These are phyloP conservation scores for Lodderomyces orthopsilosis DNA, from an alignment of 1,139 yeast species.

Conservation along the genomic window DNA sequence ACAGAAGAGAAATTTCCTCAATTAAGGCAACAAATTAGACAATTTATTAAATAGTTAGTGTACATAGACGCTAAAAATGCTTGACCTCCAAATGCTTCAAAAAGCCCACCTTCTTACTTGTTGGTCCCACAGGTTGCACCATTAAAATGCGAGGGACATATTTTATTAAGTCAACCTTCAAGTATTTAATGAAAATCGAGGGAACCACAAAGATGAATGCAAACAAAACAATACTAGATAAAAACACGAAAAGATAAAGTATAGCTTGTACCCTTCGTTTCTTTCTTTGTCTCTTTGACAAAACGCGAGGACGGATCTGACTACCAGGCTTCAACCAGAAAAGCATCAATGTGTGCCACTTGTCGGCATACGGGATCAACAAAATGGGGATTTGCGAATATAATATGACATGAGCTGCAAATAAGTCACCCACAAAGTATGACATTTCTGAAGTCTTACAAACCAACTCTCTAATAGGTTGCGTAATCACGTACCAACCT, in stretches of 20 bases:
- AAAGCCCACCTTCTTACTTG: conserved; percentile 37
- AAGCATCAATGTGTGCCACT: conserved; percentile 74
- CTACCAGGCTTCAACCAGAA: conserved; percentile 76
- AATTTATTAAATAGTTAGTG: conserved; percentile 5
- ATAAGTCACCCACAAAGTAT: conserved; percentile 51
- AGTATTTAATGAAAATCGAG: conserved; percentile 25
- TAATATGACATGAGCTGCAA: conserved; percentile 51
- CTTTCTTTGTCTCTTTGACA: conserved; percentile 33
- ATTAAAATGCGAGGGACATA: conserved; percentile 37
- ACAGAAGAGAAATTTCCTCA: conserved; percentile 10
- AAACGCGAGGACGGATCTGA: conserved; percentile 42
- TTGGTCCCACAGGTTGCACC: conserved; percentile 40
- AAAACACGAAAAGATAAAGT: conserved; percentile 38
- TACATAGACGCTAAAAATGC: conserved; percentile 10
- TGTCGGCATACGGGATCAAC: conserved; percentile 58
- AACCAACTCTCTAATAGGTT: conserved; percentile 52
- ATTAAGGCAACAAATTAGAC: conserved; percentile 6
- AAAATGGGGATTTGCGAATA: conserved; percentile 52
- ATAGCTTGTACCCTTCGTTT: conserved; percentile 27
- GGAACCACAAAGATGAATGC: conserved; percentile 43
- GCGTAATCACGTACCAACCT: conserved; percentile 50
- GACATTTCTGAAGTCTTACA: conserved; percentile 57
- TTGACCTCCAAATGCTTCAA: conserved; percentile 18
- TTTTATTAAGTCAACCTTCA: conserved; percentile 35
- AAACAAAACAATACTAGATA: conserved; percentile 36